These are phyloP conservation scores for Cucurbitaria berberidis DNA, from an alignment of 2,329 filamentous ascomycete species.

Conservation along the genomic window DNA sequence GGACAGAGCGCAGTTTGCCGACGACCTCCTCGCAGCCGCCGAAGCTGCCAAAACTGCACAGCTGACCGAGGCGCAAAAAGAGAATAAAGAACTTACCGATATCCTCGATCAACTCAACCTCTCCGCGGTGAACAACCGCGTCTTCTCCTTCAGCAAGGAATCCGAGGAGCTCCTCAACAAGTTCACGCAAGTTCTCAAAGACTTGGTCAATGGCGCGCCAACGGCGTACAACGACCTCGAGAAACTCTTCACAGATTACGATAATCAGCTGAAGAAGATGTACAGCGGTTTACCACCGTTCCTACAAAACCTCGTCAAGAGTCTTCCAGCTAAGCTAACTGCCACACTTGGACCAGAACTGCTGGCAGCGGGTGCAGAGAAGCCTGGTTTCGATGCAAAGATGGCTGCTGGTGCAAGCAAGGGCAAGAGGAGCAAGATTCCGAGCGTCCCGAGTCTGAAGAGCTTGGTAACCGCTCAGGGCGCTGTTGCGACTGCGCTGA, in stretches of 20 bases:
- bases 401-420: conserved; percentile 26
- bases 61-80: conserved; percentile 55
- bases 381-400: conserved; percentile 57
- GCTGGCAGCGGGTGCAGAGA: conserved; percentile 77
- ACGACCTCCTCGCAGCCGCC: conserved; percentile 43
- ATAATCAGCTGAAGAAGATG: conserved; percentile 67
- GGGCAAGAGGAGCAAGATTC: conserved; percentile 62
- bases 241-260: conserved; percentile 67
- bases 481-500: conserved; percentile 81
- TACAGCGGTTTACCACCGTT: conserved; percentile 74
- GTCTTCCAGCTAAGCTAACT: conserved; percentile 82
- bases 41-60: conserved; percentile 41
- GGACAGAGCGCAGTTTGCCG: conserved; percentile 44
- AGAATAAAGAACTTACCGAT: conserved; percentile 74
- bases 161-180: conserved; percentile 79
- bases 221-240: conserved; percentile 93
- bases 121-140: conserved; percentile 81
- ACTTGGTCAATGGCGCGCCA: conserved; percentile 88
- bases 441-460: conserved; percentile 70
- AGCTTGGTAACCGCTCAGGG: conserved; percentile 85
- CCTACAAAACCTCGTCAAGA: conserved; percentile 84
- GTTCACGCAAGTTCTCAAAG: conserved; percentile 91
- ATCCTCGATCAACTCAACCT: conserved; percentile 87
- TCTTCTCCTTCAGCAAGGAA: conserved; percentile 82
- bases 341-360: conserved; percentile 79